Percentiles rank a stretch among this genome's conserved stretches.
Evolutionary conservation across 2,329 filamentous ascomycete species (phyloP).

Genomic region (Clarireedia monteithiana): DNA sequence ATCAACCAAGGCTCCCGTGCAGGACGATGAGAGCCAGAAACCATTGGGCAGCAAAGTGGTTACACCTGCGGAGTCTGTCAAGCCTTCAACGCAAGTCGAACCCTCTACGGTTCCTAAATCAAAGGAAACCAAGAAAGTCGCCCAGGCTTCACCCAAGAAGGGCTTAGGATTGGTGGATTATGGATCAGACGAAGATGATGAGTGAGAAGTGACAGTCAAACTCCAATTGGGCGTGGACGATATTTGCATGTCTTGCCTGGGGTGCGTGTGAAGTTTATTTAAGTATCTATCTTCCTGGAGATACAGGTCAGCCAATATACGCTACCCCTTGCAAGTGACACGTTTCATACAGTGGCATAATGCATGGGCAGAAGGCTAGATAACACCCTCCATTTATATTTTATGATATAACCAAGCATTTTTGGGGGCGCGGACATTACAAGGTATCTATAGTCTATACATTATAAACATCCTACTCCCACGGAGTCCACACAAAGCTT

Average conservation of each 20-base stretch:
- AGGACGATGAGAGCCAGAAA: neutral
- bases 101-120: neutral
- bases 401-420: no score
- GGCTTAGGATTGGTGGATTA: conserved; percentile 44
- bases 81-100: neutral
- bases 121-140: conserved; percentile 5
- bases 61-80: neutral
- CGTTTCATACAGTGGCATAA: no score
- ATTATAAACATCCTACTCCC: neutral
- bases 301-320: neutral
- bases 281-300: no score
- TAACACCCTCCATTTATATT: neutral
- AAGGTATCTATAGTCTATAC: conserved; percentile 2
- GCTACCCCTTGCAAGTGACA: neutral
- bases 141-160: conserved; percentile 19
- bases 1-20: neutral
- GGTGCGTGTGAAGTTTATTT: no score
- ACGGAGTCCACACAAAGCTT: neutral
- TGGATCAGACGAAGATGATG: conserved; percentile 45
- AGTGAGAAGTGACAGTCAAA: neutral
- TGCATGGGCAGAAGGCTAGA: no score
- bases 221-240: no score
- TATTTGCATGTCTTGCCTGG: no score
- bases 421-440: neutral
- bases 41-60: neutral